Conservation (phyloP, 2,329 filamentous ascomycete genomes). For the Stachybotrys chlorohalonatus region DNA sequence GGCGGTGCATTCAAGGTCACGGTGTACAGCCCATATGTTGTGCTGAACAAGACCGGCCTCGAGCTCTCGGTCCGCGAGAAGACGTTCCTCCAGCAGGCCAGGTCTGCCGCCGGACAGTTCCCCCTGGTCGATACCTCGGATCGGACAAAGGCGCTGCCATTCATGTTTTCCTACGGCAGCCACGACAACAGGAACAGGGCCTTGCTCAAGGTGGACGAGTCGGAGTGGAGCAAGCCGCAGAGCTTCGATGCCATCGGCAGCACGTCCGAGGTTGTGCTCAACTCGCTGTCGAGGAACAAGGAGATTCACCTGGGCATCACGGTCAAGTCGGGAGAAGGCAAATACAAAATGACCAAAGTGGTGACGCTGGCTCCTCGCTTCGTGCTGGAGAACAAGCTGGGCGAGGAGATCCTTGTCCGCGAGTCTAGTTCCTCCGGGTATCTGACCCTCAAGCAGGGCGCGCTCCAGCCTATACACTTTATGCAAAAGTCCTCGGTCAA, state of each 20-base stretch:
- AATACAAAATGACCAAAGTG: constrained; percentile 96
- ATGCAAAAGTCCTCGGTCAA: constrained; percentile 75
- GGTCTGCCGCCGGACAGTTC: constrained; percentile 73
- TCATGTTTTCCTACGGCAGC: constrained; percentile 91
- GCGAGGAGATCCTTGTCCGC: constrained; percentile 79
- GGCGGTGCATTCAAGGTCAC: constrained; percentile 95
- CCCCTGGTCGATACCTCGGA: constrained; percentile 41
- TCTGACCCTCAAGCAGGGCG: constrained; percentile 66
- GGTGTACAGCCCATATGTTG: constrained; percentile 87
- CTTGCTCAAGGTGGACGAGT: constrained; percentile 78
- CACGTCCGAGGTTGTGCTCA: constrained; percentile 77
- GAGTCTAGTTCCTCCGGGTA: constrained; percentile 88
- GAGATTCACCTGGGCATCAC: constrained; percentile 91
- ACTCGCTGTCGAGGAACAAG: constrained; percentile 57
- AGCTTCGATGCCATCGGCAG: constrained; percentile 98
- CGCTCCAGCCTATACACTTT: constrained; percentile 81
- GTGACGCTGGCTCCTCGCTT: constrained; percentile 90
- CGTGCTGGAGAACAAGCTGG: constrained; percentile 85
- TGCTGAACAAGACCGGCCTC: constrained; percentile 91
- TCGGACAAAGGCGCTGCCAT: constrained; percentile 68
- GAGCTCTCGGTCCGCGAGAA: constrained; percentile 84
- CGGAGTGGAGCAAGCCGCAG: constrained; percentile 93
- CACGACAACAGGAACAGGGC: constrained; percentile 90
- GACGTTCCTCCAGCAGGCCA: constrained; percentile 75
- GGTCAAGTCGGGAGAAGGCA: constrained; percentile 84